Base-by-base conservation (phyloP, 805 yeast species). In the Metschnikowia koreensis region DNA sequence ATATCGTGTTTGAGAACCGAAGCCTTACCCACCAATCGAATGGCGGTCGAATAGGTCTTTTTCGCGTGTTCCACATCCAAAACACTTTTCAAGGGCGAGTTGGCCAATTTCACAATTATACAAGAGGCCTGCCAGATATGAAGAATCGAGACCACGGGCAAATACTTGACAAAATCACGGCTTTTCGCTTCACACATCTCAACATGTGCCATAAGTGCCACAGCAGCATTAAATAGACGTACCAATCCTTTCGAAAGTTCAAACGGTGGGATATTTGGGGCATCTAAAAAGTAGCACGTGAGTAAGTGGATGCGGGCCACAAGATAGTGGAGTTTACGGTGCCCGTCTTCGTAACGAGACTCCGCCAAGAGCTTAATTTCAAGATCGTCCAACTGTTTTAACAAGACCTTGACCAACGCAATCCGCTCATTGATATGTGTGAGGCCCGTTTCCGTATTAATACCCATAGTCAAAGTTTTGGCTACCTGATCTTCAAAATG, bases 41-140 rank as follows among this genome's bases (percentile, higher is more conserved):
- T 82, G 0, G 94, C 94, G 22, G 74, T 72, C 54, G 80, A 81
- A 60, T 86, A 89, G 31, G 87, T 78, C 49, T 77, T 80, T 63
- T 82, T 84, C 7, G 97, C 97, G 0, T 83, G 76, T 2, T 81
- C 82, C 34, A 82, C 68, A 67, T 91, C 97, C 13, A 92, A 64
- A 13, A 83, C 79, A 28, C 79, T 73, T 27, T 84, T 78, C 61
- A 89, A 72, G 1, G 89, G 80, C 0, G 97, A 89, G 64, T 91
- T 92, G 8, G 82, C 79, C 44, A 93, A 73, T 61, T 89, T 84
- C 48, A 87, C 88, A 33, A 94, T 82, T 38, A 93, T 83, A 60
- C 91, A 87, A 1, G 96, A 83, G 1, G 97, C 87, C 68, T 94
- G 98, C 97, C 98, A 91, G 29, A 92, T 81, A 44, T 86, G 83